phyloP scores from a whole-genome alignment of 164 flowering plant species.

The Sextonia rubra region DNA sequence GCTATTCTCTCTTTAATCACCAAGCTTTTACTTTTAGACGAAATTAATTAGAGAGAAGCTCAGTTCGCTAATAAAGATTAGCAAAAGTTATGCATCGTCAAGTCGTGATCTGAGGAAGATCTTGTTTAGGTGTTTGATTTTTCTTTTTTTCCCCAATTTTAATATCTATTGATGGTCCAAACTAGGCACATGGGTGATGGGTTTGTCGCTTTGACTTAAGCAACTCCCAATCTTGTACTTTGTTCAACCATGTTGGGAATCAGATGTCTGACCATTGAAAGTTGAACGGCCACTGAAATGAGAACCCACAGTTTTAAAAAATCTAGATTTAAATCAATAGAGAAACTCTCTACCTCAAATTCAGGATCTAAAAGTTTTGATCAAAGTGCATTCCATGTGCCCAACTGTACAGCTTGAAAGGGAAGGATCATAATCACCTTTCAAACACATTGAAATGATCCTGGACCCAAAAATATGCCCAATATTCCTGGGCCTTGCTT shows the following conservation, averaged over 20 bases:
- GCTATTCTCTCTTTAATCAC: not conserved
- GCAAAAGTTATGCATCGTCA: not conserved
- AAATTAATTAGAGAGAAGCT: not conserved
- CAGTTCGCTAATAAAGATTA: not conserved
- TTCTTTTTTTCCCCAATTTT: not conserved
- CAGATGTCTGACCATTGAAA: constrained; percentile 16
- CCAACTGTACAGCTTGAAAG: constrained; percentile 21
- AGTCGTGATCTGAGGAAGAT: not conserved
- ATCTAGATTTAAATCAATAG: not conserved
- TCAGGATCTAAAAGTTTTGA: constrained; percentile 28
- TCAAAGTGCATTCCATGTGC: constrained; percentile 33
- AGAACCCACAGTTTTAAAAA: constrained; percentile 5
- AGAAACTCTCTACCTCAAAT: constrained; percentile 18
- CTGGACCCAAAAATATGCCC: not conserved
- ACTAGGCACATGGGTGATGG: constrained; percentile 1
- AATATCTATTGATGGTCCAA: not conserved
- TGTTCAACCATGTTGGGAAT: constrained; percentile 13
- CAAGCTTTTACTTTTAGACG: not conserved
- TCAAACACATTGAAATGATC: not conserved
- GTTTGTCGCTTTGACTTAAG: not conserved
- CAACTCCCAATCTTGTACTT: constrained; percentile 8
- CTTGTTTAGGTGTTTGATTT: not conserved
- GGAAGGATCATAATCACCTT: constrained; percentile 1
- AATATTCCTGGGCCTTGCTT: not conserved
- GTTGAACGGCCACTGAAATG: constrained; percentile 2